A percentile compares a stretch with the other conserved stretches of the same genome.
These are phyloP conservation scores for Stenocarpella maydis DNA, from an alignment of 2,329 filamentous ascomycete species.

Conservation along the genomic window DNA sequence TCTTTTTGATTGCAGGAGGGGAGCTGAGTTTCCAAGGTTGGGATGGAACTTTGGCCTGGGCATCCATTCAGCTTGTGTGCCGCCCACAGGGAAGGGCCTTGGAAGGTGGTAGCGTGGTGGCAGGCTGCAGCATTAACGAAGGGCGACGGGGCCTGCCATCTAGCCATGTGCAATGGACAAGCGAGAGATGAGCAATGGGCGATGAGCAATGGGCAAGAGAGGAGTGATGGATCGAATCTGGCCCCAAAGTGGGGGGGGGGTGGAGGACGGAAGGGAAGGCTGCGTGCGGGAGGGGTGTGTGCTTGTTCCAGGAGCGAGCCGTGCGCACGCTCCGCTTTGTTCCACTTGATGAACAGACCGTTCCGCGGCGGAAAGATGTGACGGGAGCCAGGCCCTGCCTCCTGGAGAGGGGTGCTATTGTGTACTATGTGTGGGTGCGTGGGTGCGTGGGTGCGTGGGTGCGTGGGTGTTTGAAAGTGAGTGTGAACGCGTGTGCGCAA, in stretches of 20 bases:
- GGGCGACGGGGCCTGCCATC: conserved; percentile 9
- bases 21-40: conserved; percentile 19
- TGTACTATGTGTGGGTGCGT: neutral
- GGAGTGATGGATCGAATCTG: conserved; percentile 31
- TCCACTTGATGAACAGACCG: conserved; percentile 22
- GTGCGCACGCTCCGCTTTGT: conserved; percentile 26
- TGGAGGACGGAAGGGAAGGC: too few relatives aligned
- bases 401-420: too few relatives aligned
- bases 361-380: conserved; percentile 27
- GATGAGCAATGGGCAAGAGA: conserved; percentile 11
- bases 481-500: neutral
- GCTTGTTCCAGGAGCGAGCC: conserved; percentile 21
- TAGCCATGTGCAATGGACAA: conserved; percentile 9
- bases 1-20: conserved; percentile 34
- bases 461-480: neutral
- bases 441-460: neutral
- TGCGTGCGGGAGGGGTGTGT: neutral
- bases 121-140: conserved; percentile 19
- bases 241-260: conserved; percentile 15
- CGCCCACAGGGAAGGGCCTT: conserved; percentile 20
- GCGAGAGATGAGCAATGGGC: conserved; percentile 3
- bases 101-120: neutral
- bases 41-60: conserved; percentile 23
- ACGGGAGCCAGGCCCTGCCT: conserved; percentile 16
- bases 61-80: conserved; percentile 18